phyloP scores from a whole-genome alignment of 331 rosid species.

The Quercus tomentella region DNA sequence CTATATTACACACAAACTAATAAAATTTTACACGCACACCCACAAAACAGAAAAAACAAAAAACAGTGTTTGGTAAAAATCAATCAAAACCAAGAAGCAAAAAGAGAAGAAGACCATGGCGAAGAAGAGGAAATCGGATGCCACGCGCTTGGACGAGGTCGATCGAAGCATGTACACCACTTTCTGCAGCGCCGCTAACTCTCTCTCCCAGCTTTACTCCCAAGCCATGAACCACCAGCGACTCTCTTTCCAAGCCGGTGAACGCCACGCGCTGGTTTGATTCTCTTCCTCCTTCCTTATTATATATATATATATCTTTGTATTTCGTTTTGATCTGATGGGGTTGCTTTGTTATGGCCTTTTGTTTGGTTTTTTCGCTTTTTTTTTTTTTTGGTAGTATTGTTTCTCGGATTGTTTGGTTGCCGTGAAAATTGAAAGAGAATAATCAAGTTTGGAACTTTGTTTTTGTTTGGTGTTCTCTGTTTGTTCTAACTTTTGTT shows the following conservation, averaged over 20 bases:
- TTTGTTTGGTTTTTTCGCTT: neutral
- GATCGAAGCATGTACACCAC: slow-evolving; percentile 78
- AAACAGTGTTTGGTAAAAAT: neutral
- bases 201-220: slow-evolving; percentile 76
- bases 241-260: slow-evolving; percentile 83
- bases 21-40: neutral
- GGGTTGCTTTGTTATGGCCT: neutral
- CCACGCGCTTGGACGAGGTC: slow-evolving; percentile 69
- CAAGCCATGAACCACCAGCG: slow-evolving; percentile 76
- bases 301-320: too few species aligned
- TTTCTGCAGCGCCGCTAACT: slow-evolving; percentile 82
- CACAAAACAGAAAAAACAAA: neutral
- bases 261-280: slow-evolving; percentile 69
- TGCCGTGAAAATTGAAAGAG: neutral
- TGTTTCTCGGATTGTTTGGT: neutral
- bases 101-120: neutral
- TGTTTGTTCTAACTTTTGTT: neutral
- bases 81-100: too few species aligned
- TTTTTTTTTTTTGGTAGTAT: neutral
- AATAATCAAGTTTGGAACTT: too few species aligned
- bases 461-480: neutral
- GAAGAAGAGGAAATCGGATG: slow-evolving; percentile 25
- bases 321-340: neutral
- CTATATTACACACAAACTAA: neutral
- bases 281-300: neutral